Evolutionary conservation across 176 grass and related monocot species (phyloP).

Genomic region (Oryza rufipogon): DNA sequence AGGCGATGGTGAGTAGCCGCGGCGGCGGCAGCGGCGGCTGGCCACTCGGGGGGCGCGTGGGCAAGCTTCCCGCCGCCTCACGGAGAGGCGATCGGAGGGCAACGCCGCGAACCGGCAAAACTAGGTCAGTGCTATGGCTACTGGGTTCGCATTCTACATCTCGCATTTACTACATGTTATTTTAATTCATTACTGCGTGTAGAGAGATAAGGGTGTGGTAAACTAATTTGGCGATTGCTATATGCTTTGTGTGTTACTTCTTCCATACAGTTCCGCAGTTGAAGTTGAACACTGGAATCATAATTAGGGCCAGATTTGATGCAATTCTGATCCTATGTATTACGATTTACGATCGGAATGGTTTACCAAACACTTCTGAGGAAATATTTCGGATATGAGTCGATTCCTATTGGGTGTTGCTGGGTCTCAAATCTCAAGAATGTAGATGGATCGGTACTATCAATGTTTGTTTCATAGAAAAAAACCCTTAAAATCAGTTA

Average conservation of each 20-base stretch:
- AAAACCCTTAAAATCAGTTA: not conserved
- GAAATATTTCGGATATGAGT: not conserved
- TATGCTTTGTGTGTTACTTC: not conserved
- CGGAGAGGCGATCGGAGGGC: not conserved
- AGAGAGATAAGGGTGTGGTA: not conserved
- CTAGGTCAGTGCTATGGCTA: not conserved
- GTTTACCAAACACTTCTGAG: not conserved
- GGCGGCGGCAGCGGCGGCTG: slow-evolving; percentile 1
- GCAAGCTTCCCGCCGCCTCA: slow-evolving; percentile 33
- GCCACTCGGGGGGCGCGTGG: not conserved
- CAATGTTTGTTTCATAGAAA: not conserved
- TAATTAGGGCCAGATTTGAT: not conserved
- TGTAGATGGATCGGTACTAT: not conserved
- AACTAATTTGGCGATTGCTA: not conserved
- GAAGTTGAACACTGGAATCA: not conserved
- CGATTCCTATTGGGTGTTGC: not conserved
- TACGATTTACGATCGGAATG: not conserved
- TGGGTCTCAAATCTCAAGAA: not conserved
- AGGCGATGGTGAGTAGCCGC: not conserved
- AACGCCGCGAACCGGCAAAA: not conserved
- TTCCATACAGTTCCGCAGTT: not conserved
- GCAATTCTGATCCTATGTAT: no score
- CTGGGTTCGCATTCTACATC: not conserved
- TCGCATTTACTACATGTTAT: not conserved
- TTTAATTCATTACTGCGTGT: not conserved